Base-by-base conservation (phyloP, 1,284 basidiomycete species). In the Cerrena zonata region DNA sequence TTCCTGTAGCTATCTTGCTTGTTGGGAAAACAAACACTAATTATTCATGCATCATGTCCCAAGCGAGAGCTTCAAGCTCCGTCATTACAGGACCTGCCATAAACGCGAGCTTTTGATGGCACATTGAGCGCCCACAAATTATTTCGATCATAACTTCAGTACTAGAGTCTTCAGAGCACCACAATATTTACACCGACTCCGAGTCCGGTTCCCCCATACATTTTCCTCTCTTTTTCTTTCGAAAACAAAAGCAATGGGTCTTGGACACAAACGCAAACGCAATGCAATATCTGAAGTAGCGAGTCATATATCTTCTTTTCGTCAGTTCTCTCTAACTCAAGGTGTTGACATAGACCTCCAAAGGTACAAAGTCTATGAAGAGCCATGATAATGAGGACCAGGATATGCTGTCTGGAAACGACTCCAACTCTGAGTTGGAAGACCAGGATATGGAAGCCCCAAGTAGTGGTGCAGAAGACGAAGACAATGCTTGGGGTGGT, bases 191-290 rank as follows among this genome's bases (percentile, higher is more conserved):
- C 30, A 7, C 15, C 15, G 30, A 15, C 30, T 34, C 15, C 30
- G 30, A 34, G 30, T 34, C 15, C 15, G 30, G 30, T 15, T 34
- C 15, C 30, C 7, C n/a, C n/a, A n/a, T n/a, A n/a, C n/a, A n/a
- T n/a, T n/a, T n/a, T n/a, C n/a, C n/a, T n/a, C n/a, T n/a, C n/a
- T n/a, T n/a, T n/a, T n/a, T n/a, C n/a, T n/a, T n/a, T n/a, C n/a
- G n/a, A n/a, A n/a, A n/a, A n/a, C n/a, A n/a, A n/a, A n/a, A n/a
- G 61, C 60, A 50, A 68, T 65, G 45, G 39, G 27, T 1, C 40
- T n/a, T 34, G 19, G 12, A n/a, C 21, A n/a, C 21, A 45, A 18
- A 45, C 19, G 19, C 19, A 47, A 38, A 48, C 21, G 26, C 38
- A 41, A 18, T 37, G 18, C 23, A 39, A 38, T n/a, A 41, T 41